These are phyloP conservation scores for Annulohypoxylon maeteangense DNA, from an alignment of 495 filamentous ascomycete genomes.

Conservation along the genomic window DNA sequence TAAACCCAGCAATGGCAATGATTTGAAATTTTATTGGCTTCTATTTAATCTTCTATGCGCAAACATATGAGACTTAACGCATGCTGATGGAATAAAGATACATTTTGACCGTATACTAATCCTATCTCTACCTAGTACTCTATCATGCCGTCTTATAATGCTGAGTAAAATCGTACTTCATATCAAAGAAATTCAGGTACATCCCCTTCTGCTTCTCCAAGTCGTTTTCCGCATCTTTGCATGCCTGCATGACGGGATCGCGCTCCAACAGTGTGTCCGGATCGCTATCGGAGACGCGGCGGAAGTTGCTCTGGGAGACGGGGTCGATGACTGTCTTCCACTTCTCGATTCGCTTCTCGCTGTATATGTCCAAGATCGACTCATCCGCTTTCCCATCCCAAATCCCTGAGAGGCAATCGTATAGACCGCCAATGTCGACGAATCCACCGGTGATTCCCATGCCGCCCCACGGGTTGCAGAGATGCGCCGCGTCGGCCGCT, in stretches of 20 bases:
- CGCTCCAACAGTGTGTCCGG: conserved; percentile 48
- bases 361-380: conserved; percentile 67
- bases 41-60: conserved; percentile 9
- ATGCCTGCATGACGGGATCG: conserved; percentile 54
- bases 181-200: conserved; percentile 45
- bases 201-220: conserved; percentile 43
- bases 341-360: conserved; percentile 65
- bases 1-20: too few species aligned
- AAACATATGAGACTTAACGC: conserved; percentile 2
- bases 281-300: conserved; percentile 52
- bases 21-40: not conserved
- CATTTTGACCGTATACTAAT: too few species aligned
- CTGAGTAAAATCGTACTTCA: conserved; percentile 58
- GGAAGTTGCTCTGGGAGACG: conserved; percentile 64
- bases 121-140: not conserved
- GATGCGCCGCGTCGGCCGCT: conserved; percentile 69
- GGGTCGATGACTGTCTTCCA: conserved; percentile 66
- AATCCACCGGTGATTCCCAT: conserved; percentile 71
- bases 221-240: conserved; percentile 50
- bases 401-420: conserved; percentile 66
- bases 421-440: conserved; percentile 68
- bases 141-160: conserved; percentile 50
- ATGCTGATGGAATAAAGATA: conserved; percentile 5
- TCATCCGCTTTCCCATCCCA: conserved; percentile 65
- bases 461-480: conserved; percentile 69